Percentiles rank a stretch among this genome's conserved stretches.
These are phyloP conservation scores for Astrothelium subdiscretum DNA, from an alignment of 495 filamentous ascomycete species.

Conservation along the genomic window DNA sequence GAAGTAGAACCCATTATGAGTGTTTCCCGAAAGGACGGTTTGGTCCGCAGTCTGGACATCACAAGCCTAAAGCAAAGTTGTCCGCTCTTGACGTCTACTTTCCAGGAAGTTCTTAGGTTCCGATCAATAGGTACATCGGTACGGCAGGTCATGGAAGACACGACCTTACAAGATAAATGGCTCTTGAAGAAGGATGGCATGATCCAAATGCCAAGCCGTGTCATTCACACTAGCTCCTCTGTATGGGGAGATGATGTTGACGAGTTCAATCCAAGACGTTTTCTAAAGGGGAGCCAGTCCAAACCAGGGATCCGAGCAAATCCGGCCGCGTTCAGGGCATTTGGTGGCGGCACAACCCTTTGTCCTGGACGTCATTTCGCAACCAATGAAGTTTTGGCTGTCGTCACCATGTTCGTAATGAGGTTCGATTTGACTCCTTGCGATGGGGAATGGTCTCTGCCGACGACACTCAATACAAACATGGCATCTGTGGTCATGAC, in stretches of 20 bases:
- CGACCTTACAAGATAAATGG: constrained; percentile 9
- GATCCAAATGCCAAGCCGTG: constrained; percentile 11
- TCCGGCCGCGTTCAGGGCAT: constrained; percentile 10
- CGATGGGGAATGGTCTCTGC: neutral
- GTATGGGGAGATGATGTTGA: constrained; percentile 9
- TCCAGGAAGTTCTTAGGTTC: constrained; percentile 11
- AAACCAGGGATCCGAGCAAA: constrained; percentile 8
- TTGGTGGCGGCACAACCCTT: constrained; percentile 14
- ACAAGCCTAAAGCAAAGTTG: constrained; percentile 7
- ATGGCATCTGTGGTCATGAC: neutral
- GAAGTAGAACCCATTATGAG: constrained; percentile 24
- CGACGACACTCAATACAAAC: neutral
- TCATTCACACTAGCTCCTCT: constrained; percentile 7
- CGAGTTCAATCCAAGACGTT: constrained; percentile 12
- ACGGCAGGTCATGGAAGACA: constrained; percentile 14
- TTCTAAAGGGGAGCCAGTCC: constrained; percentile 4
- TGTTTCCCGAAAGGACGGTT: neutral
- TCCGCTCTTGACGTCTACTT: constrained; percentile 10
- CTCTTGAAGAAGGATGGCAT: constrained; percentile 13
- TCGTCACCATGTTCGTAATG: constrained; percentile 12
- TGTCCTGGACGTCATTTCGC: constrained; percentile 17
- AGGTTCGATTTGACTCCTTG: constrained; percentile 7
- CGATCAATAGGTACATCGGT: constrained; percentile 7
- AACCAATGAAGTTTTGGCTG: constrained; percentile 12
- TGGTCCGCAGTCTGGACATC: constrained; percentile 8